A percentile compares a stretch with the other conserved stretches of the same genome.
These are phyloP conservation scores for Heliocybe sulcata DNA, from an alignment of 1,284 basidiomycete species.

Conservation along the genomic window DNA sequence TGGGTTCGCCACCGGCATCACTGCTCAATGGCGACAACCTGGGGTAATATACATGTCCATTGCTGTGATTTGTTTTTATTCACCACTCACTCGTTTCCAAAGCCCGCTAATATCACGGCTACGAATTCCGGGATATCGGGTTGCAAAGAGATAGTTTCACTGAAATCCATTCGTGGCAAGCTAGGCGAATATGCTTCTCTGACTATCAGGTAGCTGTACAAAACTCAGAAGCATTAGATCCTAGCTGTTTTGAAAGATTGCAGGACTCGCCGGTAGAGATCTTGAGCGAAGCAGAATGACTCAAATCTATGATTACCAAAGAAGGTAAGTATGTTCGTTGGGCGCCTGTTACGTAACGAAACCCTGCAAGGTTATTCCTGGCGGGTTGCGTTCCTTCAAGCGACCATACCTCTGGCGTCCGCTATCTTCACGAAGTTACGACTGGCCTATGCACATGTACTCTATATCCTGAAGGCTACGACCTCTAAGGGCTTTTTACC, in stretches of 20 bases:
- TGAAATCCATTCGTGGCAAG: slow-evolving; percentile 1
- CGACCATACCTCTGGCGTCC: too few species aligned
- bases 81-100: slow-evolving; percentile 72
- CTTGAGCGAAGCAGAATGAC: background rate
- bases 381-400: too few species aligned
- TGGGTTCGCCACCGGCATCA: slow-evolving; percentile 67
- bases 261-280: too few species aligned
- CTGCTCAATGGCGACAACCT: slow-evolving; percentile 70
- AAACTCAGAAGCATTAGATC: too few species aligned
- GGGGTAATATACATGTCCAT: slow-evolving; percentile 8
- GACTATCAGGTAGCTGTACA: too few species aligned
- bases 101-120: slow-evolving; percentile 80
- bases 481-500: too few species aligned
- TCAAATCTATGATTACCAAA: slow-evolving; percentile 1
- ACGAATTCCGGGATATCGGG: slow-evolving; percentile 66
- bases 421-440: too few species aligned
- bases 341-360: background rate
- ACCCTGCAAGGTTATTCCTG: too few species aligned
- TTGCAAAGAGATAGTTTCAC: slow-evolving; percentile 25
- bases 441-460: too few species aligned
- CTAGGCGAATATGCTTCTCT: background rate
- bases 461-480: too few species aligned
- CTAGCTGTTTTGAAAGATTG: too few species aligned
- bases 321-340: background rate
- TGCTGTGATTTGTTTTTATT: background rate